A percentile compares a stretch with the other conserved stretches of the same genome.
phyloP scores from a whole-genome alignment of 2,329 filamentous ascomycete genomes.

The Fusarium multiceps region DNA sequence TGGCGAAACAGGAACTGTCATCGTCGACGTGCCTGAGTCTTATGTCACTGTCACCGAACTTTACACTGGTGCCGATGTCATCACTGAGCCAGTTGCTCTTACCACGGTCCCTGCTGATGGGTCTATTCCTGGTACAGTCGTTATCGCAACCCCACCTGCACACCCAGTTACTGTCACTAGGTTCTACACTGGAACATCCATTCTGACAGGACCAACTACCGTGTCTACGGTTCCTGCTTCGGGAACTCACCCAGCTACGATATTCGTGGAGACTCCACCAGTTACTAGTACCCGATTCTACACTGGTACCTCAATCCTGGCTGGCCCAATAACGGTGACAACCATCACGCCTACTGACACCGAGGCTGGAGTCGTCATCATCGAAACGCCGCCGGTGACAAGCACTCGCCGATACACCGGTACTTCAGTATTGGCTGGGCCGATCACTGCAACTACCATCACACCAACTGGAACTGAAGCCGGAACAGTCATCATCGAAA shows the following conservation, averaged over 20 bases:
- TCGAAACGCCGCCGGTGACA: constrained; percentile 2
- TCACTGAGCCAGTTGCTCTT: neutral
- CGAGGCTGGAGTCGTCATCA: neutral
- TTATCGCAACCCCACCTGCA: neutral
- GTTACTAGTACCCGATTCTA: neutral
- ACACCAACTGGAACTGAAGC: neutral
- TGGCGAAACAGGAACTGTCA: constrained; percentile 1
- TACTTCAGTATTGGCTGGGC: neutral
- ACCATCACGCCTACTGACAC: neutral
- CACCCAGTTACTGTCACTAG: neutral
- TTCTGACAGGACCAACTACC: neutral
- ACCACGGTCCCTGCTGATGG: neutral
- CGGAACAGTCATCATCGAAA: neutral
- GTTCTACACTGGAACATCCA: neutral
- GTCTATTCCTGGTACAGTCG: neutral
- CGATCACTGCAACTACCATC: neutral
- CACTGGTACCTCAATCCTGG: neutral
- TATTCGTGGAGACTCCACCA: neutral
- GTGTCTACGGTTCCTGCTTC: neutral
- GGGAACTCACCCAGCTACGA: neutral
- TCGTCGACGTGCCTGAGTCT: neutral
- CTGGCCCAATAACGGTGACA: neutral
- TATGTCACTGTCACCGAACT: constrained; percentile 3
- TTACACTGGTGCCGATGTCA: neutral
- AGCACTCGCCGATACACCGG: constrained; percentile 5